Percentiles rank a stretch among this genome's conserved stretches.
These are phyloP conservation scores for Parmales sp. DNA, from an alignment of 108 stramenopile genomes.

Conservation along the genomic window DNA sequence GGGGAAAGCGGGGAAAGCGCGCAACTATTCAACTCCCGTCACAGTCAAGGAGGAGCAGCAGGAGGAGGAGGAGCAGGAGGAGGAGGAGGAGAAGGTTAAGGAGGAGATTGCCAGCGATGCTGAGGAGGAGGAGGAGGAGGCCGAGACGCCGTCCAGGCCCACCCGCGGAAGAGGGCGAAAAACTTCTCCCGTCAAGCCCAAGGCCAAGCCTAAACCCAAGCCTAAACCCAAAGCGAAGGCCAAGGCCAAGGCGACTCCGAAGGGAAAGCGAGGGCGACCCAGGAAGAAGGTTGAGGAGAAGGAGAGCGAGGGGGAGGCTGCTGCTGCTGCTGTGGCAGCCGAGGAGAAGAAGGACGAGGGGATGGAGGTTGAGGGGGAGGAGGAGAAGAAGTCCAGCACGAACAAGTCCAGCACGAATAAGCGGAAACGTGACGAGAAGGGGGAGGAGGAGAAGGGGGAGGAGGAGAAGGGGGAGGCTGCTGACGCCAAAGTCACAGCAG, in stretches of 20 bases:
- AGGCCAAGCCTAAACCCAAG: constrained; percentile 27
- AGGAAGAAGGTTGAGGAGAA: constrained; percentile 25
- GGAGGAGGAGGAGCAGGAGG: background rate
- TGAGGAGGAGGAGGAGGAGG: background rate
- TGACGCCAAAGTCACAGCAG: background rate
- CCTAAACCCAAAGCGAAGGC: constrained; percentile 37
- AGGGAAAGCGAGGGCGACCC: constrained; percentile 26
- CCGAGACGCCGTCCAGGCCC: background rate
- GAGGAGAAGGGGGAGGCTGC: background rate
- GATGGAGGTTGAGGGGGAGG: constrained; percentile 30
- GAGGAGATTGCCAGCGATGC: constrained; percentile 18
- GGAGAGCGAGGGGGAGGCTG: constrained; percentile 17
- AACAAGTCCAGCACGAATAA: constrained; percentile 22
- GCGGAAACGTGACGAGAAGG: constrained; percentile 12
- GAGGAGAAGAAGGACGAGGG: too few species aligned
- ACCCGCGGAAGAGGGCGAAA: background rate
- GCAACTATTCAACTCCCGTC: constrained; percentile 8
- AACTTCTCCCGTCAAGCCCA: too few species aligned
- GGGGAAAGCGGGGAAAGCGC: background rate
- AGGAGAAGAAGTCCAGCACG: constrained; percentile 24
- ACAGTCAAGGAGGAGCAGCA: constrained; percentile 19
- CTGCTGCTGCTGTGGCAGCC: too few species aligned
- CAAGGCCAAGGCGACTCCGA: constrained; percentile 27
- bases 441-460: constrained; percentile 26
- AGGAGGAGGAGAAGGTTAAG: constrained; percentile 18